These are phyloP conservation scores for Euphorbia peplus DNA, from an alignment of 345 rosid genomes.

Conservation along the genomic window DNA sequence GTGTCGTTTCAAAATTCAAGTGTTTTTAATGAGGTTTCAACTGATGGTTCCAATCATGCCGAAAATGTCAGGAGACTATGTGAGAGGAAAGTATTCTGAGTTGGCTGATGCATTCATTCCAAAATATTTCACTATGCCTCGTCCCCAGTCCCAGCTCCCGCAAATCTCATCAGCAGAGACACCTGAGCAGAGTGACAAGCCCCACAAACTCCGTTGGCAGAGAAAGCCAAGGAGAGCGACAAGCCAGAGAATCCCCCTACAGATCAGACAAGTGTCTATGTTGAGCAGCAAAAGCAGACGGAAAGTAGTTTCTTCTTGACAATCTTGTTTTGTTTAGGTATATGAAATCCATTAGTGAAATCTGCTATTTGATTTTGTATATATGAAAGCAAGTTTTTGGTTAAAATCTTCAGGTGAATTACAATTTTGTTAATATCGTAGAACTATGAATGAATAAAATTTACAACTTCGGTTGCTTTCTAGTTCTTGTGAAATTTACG, in stretches of 20 bases:
- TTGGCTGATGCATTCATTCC: slow-evolving; percentile 53
- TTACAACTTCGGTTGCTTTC: too few relatives aligned
- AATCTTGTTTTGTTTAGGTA: not conserved
- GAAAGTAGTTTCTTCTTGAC: not conserved
- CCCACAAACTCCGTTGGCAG: too few relatives aligned
- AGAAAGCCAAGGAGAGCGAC: too few relatives aligned
- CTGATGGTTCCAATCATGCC: slow-evolving; percentile 69
- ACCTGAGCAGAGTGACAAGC: too few relatives aligned
- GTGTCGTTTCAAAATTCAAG: slow-evolving; percentile 48
- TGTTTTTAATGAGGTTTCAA: slow-evolving; percentile 73
- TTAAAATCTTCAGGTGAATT: too few relatives aligned
- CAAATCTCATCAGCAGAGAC: slow-evolving; percentile 11
- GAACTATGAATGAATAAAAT: too few relatives aligned
- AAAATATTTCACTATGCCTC: slow-evolving; percentile 56
- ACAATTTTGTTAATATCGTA: not conserved
- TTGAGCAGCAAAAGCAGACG: too few relatives aligned
- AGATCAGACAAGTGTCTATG: not conserved
- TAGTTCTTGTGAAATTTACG: too few relatives aligned
- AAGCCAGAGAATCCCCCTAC: not conserved
- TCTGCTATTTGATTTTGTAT: slow-evolving; percentile 37
- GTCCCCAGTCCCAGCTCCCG: slow-evolving; percentile 36
- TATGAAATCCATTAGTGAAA: not conserved
- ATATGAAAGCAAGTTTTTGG: slow-evolving; percentile 22
- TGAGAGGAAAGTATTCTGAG: slow-evolving; percentile 59
- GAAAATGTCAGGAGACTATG: slow-evolving; percentile 56